These are phyloP conservation scores for Hymenoscyphus fructigenus DNA, from an alignment of 2,329 filamentous ascomycete genomes.

Conservation along the genomic window DNA sequence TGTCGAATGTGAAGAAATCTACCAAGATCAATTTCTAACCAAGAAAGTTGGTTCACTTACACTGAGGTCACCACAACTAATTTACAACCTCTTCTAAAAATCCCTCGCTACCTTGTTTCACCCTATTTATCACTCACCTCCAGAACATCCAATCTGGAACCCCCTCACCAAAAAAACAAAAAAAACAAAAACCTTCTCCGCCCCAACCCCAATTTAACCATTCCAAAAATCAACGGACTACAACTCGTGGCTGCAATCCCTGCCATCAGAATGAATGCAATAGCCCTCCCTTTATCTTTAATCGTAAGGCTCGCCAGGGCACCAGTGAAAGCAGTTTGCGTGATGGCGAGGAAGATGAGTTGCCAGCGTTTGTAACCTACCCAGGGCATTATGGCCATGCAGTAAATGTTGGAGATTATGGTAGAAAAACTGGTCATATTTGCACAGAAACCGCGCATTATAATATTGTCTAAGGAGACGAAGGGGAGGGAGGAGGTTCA, in stretches of 20 bases:
- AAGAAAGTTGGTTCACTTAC: too few relatives aligned
- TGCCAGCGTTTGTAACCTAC: conserved; percentile 41
- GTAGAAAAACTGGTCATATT: conserved; percentile 26
- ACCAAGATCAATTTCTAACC: too few relatives aligned
- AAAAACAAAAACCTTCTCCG: not conserved
- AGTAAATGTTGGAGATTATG: conserved; percentile 29
- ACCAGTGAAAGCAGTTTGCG: conserved; percentile 40
- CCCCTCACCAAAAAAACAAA: not conserved
- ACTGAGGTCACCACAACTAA: too few relatives aligned
- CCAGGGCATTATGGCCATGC: conserved; percentile 13
- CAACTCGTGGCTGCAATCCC: conserved; percentile 37
- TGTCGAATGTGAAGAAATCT: too few relatives aligned
- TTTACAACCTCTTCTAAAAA: too few relatives aligned
- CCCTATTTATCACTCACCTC: too few relatives aligned
- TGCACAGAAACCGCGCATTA: conserved; percentile 32
- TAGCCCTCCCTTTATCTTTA: conserved; percentile 38
- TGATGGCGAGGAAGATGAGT: conserved; percentile 36
- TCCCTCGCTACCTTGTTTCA: too few relatives aligned
- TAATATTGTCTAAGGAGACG: conserved; percentile 25
- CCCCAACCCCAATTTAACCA: conserved; percentile 38
- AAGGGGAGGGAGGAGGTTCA: conserved; percentile 30
- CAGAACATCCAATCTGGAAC: too few relatives aligned
- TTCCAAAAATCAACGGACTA: conserved; percentile 37
- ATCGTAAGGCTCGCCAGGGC: conserved; percentile 38
- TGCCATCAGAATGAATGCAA: conserved; percentile 36